Evolutionary conservation across 2,329 filamentous ascomycete genomes (phyloP), one percentile per base, ranked within the genome.

Genomic region (Pochonia chlamydosporia): DNA sequence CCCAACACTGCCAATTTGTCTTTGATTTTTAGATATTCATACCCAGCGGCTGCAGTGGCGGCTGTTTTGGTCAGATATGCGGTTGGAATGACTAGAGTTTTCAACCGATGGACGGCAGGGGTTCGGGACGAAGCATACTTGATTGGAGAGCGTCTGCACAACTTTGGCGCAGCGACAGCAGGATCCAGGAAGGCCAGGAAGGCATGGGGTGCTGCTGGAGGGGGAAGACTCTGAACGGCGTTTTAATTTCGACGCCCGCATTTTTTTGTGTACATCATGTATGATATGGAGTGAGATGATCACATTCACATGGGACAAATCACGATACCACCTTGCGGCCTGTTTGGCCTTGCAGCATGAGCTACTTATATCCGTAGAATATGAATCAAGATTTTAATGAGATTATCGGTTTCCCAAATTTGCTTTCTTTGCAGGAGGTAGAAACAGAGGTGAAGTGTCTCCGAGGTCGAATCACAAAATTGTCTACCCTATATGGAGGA

Each of bases 71-170:
- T 71, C 3, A 64, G 56, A 47, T 64, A 74, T 25, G 62, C 68
- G 2, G 59, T 78, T 59, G 74, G 76, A 10, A 61, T 84, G n/a
- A 60, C 78, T 8, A 68, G 76, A 40, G 77, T 89, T 44, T 77
- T 93, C 44, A 78, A 79, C 40, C 72, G 81, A 18, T 97, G 92
- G 91, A 82, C 87, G 57, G 75, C 83, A 48, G 81, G 85, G 49
- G 89, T 99, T 40, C 76, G 89, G 33, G 95, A 99, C 64, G 95
- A 99, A 67, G 91, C 95, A 1, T 99, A 99, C 64, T 72, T 99
- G 39, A 93, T 97, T 60, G 93, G 93, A 2, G 92, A 99, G 70
- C 74, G 91, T 50, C 68, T 99, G 59, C 95, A 99, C 69, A 99
- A 99, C 65, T 95, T 96, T 67, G 88, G 89, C 4, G 64, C 65